Evolutionary conservation across 2,329 filamentous ascomycete genomes (phyloP).

Genomic region (Neofusicoccum cordaticola): DNA sequence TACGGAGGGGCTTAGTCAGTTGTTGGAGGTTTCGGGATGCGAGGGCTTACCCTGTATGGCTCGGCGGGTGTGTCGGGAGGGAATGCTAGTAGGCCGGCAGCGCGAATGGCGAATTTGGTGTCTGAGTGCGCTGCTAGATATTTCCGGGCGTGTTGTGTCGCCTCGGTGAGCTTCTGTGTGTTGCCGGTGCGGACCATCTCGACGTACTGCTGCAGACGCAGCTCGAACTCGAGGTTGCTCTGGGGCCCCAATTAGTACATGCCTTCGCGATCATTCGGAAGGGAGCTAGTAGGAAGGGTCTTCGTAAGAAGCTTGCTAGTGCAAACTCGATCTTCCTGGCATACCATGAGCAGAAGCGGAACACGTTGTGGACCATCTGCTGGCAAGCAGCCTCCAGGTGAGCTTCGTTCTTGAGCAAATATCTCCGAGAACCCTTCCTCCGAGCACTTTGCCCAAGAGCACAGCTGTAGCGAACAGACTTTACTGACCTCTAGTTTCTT

Average conservation of each 20-base stretch:
- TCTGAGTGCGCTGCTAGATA: slow-evolving; percentile 70
- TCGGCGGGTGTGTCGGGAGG: slow-evolving; percentile 58
- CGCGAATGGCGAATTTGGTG: slow-evolving; percentile 66
- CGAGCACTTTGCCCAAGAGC: no score
- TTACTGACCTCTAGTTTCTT: slow-evolving; percentile 74
- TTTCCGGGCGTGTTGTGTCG: slow-evolving; percentile 77
- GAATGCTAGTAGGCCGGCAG: slow-evolving; percentile 78
- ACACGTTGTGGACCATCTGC: no score
- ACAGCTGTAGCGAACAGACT: neutral
- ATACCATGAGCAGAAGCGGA: neutral
- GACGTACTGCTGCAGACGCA: slow-evolving; percentile 91
- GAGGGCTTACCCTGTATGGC: slow-evolving; percentile 55
- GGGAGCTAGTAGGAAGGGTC: neutral
- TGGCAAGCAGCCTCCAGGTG: neutral
- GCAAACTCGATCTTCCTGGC: neutral
- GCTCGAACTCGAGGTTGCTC: slow-evolving; percentile 86
- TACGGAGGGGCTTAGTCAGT: slow-evolving; percentile 29
- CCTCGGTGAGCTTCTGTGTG: slow-evolving; percentile 66
- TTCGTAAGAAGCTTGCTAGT: neutral
- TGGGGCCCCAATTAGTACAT: slow-evolving; percentile 33
- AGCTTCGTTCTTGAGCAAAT: neutral
- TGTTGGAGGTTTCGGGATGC: neutral
- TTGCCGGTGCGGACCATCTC: slow-evolving; percentile 71
- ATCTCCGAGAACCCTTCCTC: no score
- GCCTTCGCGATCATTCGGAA: neutral